Conservation (phyloP, 106 monocot species). For the Hemerocallis citrina region DNA sequence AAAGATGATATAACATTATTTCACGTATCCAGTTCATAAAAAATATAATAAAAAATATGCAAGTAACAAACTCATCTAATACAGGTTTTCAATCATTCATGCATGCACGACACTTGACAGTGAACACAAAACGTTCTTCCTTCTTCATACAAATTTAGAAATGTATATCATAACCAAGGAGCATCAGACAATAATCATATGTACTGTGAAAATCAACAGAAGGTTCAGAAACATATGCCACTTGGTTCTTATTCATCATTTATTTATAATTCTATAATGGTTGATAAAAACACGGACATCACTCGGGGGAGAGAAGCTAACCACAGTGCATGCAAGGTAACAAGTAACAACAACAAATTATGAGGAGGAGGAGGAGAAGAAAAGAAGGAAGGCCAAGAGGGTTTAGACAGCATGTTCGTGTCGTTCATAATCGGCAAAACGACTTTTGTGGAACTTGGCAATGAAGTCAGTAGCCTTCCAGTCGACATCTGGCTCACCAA, state of each 20-base stretch:
- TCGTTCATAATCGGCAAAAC: background rate
- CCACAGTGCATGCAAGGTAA: background rate
- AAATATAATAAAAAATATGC: background rate
- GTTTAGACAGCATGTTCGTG: no score
- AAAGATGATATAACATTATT: background rate
- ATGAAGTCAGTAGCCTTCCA: constrained; percentile 17
- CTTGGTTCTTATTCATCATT: constrained; percentile 6
- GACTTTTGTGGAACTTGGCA: constrained; percentile 7
- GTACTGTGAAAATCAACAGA: background rate
- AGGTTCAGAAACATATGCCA: background rate
- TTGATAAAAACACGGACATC: background rate
- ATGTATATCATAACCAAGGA: background rate
- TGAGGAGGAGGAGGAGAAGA: background rate
- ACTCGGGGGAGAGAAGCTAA: background rate
- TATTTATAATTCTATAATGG: background rate
- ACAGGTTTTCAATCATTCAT: background rate
- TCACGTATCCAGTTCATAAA: no score
- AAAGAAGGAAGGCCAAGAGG: background rate
- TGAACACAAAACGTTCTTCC: background rate
- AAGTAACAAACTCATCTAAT: background rate
- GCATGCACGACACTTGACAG: background rate
- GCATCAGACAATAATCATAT: background rate
- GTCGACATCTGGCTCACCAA: constrained; percentile 15
- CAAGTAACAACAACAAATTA: background rate
- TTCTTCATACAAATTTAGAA: background rate